Evolutionary conservation across 768 basidiomycete species (phyloP), one percentile per base, ranked within the genome.

Genomic region (Astraeus odoratus): DNA sequence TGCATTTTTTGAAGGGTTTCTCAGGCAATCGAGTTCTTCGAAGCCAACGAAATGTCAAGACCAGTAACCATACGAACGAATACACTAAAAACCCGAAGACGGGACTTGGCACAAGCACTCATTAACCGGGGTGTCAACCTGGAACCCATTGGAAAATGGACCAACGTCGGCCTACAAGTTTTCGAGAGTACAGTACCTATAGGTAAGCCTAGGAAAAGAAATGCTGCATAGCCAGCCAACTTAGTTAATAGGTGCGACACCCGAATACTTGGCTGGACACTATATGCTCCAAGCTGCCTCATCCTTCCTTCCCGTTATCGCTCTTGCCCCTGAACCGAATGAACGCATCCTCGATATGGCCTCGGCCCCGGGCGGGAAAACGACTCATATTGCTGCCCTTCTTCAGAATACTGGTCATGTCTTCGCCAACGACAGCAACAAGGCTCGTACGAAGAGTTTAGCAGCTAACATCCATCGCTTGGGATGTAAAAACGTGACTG

Each of bases 271-370:
- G 30, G 93, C 96, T 0, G 96, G 96, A 2, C 94, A 99, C 62
- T 99, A 99, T 67, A 98, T 99, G 90, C 86, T 98, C 20, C 96
- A 99, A 72, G 91, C 96, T 5, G 96, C 96, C 9, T 95, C 93
- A 5, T 98, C 96, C 1, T 97, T 99, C 76, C 77, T 99, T n/a
- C 96, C 96, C 43, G 96, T 98, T 58, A 94, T 98, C 51, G 91
- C 96, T 3, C 83, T 99, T 30, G 73, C 80, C 20, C 96, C 96
- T 5, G 86, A 94, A 58, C 91, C 92, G 2, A 78, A 88, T 48
- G 96, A 98, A 59, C 86, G 94, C 9, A 80, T 97, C 9, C 76
- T 99, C 47, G 96, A 99, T 63, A 98, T 99, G 95, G 94, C 95
- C 2, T 95, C 93, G 38, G 93, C 96, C 0, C 96, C 96, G 0